Evolutionary conservation across 2,329 filamentous ascomycete genomes (phyloP), one percentile per base, ranked within the genome.

Genomic region (Nakataea oryzae): DNA sequence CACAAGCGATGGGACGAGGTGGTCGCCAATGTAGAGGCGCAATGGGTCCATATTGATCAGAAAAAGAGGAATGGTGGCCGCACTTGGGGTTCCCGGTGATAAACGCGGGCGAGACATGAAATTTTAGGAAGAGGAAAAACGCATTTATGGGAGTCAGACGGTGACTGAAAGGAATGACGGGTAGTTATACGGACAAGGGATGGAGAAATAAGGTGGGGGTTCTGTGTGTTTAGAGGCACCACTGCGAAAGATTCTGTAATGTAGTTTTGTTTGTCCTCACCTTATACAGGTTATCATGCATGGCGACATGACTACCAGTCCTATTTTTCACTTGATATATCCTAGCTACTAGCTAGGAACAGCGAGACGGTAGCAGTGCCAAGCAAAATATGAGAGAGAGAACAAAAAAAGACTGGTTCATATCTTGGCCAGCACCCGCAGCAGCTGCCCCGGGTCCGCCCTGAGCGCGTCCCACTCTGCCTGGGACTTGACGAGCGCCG

Each of bases 401-500:
- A 55, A 57, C 11, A 59, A 62, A 21, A 14, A 34, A 41, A 54
- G n/a, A 1, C 4, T 11, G 12, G 13, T 54, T 60, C 28, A 61
- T 47, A 81, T 79, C 64, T 70, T 69, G 27, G 67, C 65, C 55
- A 84, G 64, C 5, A 82, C 69, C 60, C 70, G 66, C n/a, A 67
- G 61, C 54, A 83, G 66, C 67, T 74, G 74, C 1, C 59, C 66
- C 28, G 72, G 70, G 54, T 79, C 72, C n/a, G 71, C 71, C 62
- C 74, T 73, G 60, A 88, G 66, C 0, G 76, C 77, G 63, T 84
- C 74, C 83, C 83, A 87, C 70, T 86, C 84, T 3, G 69, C 72
- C 67, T 82, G 72, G 30, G 70, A 83, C 73, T 86, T 87, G 21
- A 87, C 85, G 61, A 88, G 72, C 29, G 84, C 81, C 12, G 85